phyloP scores from a whole-genome alignment of 805 yeast species.

The Torulaspora maleeae region DNA sequence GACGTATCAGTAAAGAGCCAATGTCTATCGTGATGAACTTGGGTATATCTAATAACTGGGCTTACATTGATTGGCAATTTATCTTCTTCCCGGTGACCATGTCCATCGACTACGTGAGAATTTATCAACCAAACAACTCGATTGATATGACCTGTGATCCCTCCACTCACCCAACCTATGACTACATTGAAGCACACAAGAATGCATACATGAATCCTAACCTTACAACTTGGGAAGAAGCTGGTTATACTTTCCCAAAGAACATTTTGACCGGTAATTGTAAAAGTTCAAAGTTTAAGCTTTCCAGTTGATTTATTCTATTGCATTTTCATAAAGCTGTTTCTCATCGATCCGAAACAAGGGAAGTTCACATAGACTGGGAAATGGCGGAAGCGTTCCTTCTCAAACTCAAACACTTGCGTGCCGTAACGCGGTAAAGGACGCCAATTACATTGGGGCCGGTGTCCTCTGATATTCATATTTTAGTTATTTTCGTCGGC shows the following conservation, averaged over 20 bases:
- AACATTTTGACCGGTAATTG: conserved; percentile 54
- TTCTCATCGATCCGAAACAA: background rate
- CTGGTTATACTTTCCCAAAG: conserved; percentile 70
- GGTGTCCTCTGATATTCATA: background rate
- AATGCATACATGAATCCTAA: conserved; percentile 67
- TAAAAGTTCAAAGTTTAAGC: conserved; percentile 31
- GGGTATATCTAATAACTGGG: conserved; percentile 91
- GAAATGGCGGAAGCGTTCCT: background rate
- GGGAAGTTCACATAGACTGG: background rate
- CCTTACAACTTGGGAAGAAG: conserved; percentile 65
- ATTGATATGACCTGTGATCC: conserved; percentile 81
- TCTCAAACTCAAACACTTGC: background rate
- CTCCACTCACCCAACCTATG: conserved; percentile 71
- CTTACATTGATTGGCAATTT: conserved; percentile 85
- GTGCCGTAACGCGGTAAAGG: background rate
- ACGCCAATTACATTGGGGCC: background rate
- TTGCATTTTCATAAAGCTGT: conserved; percentile 1
- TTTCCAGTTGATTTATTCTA: conserved; percentile 2
- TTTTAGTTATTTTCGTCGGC: background rate
- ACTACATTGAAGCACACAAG: conserved; percentile 68
- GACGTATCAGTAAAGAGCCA: conserved; percentile 83
- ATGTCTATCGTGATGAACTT: conserved; percentile 84
- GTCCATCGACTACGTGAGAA: conserved; percentile 78
- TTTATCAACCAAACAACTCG: conserved; percentile 77
- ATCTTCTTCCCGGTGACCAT: conserved; percentile 72